Conservation (phyloP, 208 protist genomes). For the Balamuthia mandrillaris region DNA sequence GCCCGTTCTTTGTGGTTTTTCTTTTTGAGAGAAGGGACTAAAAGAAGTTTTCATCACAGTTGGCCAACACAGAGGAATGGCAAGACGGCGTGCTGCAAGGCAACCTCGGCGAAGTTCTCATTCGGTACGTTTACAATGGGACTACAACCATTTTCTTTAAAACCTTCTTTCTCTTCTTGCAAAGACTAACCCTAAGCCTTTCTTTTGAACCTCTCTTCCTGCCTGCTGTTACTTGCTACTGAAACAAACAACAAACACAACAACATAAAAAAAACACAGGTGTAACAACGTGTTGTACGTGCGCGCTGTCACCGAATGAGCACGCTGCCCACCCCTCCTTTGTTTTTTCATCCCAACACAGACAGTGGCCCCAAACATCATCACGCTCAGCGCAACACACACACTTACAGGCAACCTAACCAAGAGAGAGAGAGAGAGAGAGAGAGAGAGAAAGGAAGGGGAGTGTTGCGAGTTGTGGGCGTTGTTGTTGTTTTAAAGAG, state of each 20-base stretch:
- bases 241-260: neutral
- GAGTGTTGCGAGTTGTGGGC: no score
- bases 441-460: no score
- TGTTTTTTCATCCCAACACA: no score
- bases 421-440: no score
- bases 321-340: no score
- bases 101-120: conserved; percentile 84
- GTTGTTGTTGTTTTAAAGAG: no score
- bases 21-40: conserved; percentile 19
- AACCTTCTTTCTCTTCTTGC: neutral
- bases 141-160: neutral
- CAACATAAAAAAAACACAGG: no score
- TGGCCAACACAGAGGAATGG: conserved; percentile 81
- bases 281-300: conserved; percentile 87
- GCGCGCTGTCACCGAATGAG: conserved; percentile 70
- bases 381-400: no score
- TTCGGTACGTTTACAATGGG: conserved; percentile 55
- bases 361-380: no score
- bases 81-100: conserved; percentile 79
- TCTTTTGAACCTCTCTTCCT: neutral
- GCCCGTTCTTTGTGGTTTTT: neutral
- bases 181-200: neutral
- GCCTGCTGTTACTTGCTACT: neutral
- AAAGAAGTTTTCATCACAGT: conserved; percentile 41
- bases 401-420: no score